phyloP scores from a whole-genome alignment of 169 alveolate species.

The Plasmodium yoelii region DNA sequence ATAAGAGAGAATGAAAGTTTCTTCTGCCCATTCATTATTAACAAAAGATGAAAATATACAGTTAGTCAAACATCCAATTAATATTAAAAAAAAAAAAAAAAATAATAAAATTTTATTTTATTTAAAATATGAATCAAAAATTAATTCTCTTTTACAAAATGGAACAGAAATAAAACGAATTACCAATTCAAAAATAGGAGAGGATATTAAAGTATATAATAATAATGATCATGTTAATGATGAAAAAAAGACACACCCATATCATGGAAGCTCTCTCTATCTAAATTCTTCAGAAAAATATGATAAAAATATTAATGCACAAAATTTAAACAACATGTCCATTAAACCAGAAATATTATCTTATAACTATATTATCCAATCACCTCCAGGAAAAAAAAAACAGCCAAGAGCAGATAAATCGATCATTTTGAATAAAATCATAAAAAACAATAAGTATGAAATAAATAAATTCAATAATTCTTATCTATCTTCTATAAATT shows the following conservation, averaged over 20 bases:
- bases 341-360: background rate
- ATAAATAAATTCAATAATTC: background rate
- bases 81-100: slow-evolving; percentile 21
- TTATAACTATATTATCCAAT: background rate
- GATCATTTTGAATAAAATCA: slow-evolving; percentile 34
- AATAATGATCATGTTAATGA: background rate
- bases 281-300: background rate
- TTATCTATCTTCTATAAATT: background rate
- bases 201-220: background rate
- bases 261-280: background rate
- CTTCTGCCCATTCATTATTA: background rate
- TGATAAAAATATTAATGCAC: background rate
- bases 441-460: background rate
- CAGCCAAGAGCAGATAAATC: slow-evolving; percentile 20
- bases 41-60: background rate
- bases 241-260: no score
- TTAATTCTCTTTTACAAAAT: slow-evolving; percentile 28
- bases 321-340: background rate
- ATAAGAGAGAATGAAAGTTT: slow-evolving; percentile 16
- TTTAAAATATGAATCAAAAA: slow-evolving; percentile 65
- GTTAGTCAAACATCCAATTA: background rate
- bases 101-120: slow-evolving; percentile 52
- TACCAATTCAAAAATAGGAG: slow-evolving; percentile 3
- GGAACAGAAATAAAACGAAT: slow-evolving; percentile 10
- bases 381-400: slow-evolving; percentile 65